Base-by-base conservation (phyloP, 768 basidiomycete genomes). In the Porphyrellus cyaneotinctus region DNA sequence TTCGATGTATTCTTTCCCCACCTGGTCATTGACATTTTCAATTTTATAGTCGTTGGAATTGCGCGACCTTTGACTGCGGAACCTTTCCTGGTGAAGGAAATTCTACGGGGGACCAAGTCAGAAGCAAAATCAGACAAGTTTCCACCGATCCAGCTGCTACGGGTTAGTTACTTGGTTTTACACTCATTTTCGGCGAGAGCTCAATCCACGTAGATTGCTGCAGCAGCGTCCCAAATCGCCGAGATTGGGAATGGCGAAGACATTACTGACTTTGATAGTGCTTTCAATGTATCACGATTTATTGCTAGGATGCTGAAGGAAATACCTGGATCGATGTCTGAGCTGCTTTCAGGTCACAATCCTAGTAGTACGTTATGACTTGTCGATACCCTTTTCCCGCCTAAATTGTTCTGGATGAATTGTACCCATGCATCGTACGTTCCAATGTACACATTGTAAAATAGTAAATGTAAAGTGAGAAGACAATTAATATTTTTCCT, bases 91-190 rank as follows among this genome's bases (percentile, higher is more conserved):
- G 65, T 55, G 22, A 62, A 60, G 47, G 65, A 69, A 10, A 59
- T 69, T 36, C 23, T 71, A 36, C 61, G 53, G 17, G 68, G 67
- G 11, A 44, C 39, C 13, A 69, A 62, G 41, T 18, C 39, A 4
- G 46, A 38, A 17, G 67, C 65, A 31, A 69, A 67, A 36, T 17
- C 57, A 18, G 58, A 68, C 28, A 62, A 54, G 28, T 49, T 72
- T 3, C 78, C 76, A 17, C 69, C 72, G 10, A 74, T 78, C 13
- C 78, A 67, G 13, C 43, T 67, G 5, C 42, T 71, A 9, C 63
- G 59, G 47, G 68, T 70, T n/a, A 52, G 61, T 58, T 15, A 15
- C 32, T 36, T 44, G 13, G 20, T 7, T 33, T 17, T 36, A 22
- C 6, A 26, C 10, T 35, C n/a, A 26, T 36, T 15, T 10, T 26